phyloP scores from a whole-genome alignment of 768 basidiomycete genomes.

The Russula sp. region DNA sequence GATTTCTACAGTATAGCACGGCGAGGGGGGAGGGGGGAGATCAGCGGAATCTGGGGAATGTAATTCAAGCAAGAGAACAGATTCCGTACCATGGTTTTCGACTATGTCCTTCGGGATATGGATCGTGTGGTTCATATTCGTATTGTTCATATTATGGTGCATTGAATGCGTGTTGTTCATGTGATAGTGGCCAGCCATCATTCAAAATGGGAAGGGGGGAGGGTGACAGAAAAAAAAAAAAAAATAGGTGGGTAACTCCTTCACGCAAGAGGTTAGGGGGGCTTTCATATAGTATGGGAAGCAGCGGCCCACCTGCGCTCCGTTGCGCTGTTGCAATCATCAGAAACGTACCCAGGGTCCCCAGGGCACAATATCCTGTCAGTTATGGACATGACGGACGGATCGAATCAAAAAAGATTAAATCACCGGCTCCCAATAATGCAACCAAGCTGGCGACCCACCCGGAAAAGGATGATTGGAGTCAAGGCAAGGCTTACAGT shows the following conservation, averaged over 20 bases:
- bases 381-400: not conserved
- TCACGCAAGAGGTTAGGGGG: not conserved
- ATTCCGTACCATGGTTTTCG: constrained; percentile 12
- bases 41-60: not conserved
- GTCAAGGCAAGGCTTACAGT: not conserved
- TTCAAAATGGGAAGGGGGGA: not conserved
- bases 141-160: no score
- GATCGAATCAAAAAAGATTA: not conserved
- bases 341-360: not conserved
- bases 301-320: not conserved
- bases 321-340: not conserved
- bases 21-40: no score
- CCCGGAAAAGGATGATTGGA: not conserved
- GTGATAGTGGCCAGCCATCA: not conserved
- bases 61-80: not conserved
- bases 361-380: not conserved
- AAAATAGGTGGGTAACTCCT: not conserved
- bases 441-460: not conserved
- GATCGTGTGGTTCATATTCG: not conserved
- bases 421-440: not conserved
- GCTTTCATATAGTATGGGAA: not conserved
- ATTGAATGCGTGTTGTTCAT: not conserved
- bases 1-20: not conserved
- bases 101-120: not conserved
- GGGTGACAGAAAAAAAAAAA: not conserved